Evolutionary conservation across 1,284 basidiomycete species (phyloP).

Genomic region (Sporisorium sorghi): DNA sequence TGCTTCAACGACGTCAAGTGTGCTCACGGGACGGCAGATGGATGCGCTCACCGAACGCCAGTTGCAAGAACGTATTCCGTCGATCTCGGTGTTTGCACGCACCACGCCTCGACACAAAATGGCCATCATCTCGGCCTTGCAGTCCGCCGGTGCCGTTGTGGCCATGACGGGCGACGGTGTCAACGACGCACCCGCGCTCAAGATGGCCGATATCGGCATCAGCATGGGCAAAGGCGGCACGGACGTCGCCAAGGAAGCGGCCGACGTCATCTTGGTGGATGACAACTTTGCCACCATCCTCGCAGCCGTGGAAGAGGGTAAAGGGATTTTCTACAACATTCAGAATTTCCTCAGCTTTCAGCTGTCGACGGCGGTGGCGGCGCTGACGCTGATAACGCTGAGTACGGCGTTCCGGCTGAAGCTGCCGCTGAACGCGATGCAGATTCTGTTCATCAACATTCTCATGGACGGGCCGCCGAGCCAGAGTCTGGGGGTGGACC

Average conservation of each 20-base stretch:
- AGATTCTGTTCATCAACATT: slow-evolving; percentile 98
- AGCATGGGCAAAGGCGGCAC: slow-evolving; percentile 97
- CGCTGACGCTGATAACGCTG: slow-evolving; percentile 91
- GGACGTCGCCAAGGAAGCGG: slow-evolving; percentile 97
- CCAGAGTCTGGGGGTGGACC: slow-evolving; percentile 95
- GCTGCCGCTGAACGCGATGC: slow-evolving; percentile 97
- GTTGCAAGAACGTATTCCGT: slow-evolving; percentile 83
- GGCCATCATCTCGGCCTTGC: slow-evolving; percentile 93
- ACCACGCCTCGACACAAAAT: slow-evolving; percentile 97
- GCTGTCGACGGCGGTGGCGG: slow-evolving; percentile 93
- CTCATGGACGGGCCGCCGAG: slow-evolving; percentile 99
- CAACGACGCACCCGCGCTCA: slow-evolving; percentile 95
- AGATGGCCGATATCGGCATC: slow-evolving; percentile 97
- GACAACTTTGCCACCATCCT: slow-evolving; percentile 96
- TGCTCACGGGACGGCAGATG: slow-evolving; percentile 86
- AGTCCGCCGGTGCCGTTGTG: slow-evolving; percentile 86
- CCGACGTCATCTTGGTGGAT: slow-evolving; percentile 95
- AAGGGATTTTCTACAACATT: slow-evolving; percentile 98
- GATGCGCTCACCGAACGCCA: slow-evolving; percentile 80
- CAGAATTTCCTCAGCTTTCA: slow-evolving; percentile 98
- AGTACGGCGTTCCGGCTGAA: slow-evolving; percentile 88
- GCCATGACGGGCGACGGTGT: slow-evolving; percentile 99
- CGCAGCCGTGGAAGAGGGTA: slow-evolving; percentile 92
- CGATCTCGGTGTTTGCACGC: slow-evolving; percentile 88
- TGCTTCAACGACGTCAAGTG: slow-evolving; percentile 63